These are phyloP conservation scores for Teratosphaeria nubilosa DNA, from an alignment of 2,329 filamentous ascomycete species.

Conservation along the genomic window DNA sequence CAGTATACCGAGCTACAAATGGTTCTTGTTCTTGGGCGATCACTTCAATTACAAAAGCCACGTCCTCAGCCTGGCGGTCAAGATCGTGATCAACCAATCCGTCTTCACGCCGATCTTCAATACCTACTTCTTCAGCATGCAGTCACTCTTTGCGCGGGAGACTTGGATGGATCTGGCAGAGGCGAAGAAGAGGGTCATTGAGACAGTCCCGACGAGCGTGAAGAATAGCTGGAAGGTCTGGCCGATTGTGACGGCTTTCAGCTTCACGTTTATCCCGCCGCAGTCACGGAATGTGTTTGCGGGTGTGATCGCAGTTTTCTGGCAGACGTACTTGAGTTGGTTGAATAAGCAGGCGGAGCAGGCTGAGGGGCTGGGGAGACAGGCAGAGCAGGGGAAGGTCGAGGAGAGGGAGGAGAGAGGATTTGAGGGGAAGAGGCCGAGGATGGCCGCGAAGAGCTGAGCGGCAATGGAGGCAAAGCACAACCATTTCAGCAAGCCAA, in stretches of 20 bases:
- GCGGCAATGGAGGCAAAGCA: not conserved
- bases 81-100: slow-evolving; percentile 70
- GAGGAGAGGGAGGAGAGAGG: not conserved
- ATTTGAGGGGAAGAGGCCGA: not conserved
- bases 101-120: slow-evolving; percentile 62
- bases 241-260: slow-evolving; percentile 79
- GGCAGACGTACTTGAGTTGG: slow-evolving; percentile 84
- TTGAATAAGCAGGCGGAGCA: slow-evolving; percentile 65
- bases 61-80: slow-evolving; percentile 58
- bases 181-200: slow-evolving; percentile 58
- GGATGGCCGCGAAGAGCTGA: slow-evolving; percentile 4
- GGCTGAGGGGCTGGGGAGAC: slow-evolving; percentile 30
- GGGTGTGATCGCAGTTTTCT: slow-evolving; percentile 66
- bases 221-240: slow-evolving; percentile 77
- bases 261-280: slow-evolving; percentile 70
- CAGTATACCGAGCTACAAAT: slow-evolving; percentile 70
- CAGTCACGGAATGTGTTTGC: slow-evolving; percentile 74
- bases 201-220: slow-evolving; percentile 67
- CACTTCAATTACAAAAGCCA: slow-evolving; percentile 78
- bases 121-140: slow-evolving; percentile 44
- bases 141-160: slow-evolving; percentile 47
- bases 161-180: slow-evolving; percentile 39
- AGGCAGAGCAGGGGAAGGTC: not conserved
- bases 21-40: slow-evolving; percentile 70
- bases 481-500: not conserved